Base-by-base conservation (phyloP, 164 flowering plant genomes). In the Vitis rotundifolia region DNA sequence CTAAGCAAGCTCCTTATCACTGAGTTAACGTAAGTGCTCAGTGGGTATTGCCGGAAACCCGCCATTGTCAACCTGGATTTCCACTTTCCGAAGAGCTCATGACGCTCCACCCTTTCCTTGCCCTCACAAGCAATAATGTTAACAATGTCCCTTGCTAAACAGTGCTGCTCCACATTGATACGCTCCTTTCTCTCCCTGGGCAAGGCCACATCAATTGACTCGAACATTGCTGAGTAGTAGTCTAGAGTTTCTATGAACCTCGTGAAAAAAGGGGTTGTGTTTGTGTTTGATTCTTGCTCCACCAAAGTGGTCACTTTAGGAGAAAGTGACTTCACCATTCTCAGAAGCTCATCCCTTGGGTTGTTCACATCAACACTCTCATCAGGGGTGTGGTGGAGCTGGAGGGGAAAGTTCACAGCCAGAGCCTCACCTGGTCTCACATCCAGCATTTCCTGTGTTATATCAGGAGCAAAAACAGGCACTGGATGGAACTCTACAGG, bases 211-310 rank as follows among this genome's bases (percentile, higher is more conserved):
- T 91, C 97, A 14, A 89, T 85, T 4, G 97, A 91, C 77, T 91
- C 97, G 22, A 91, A 89, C 87, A 91, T 86, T 28, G 97, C 97
- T 1, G 84, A 76, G 79, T 91, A 91, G 76, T 73, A 89, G 2
- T 85, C 86, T 2, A 91, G 71, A 2, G 92, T 73, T 75, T 91
- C 97, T 7, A 67, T 22, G 55, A 88, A 91, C 76, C 97, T 77
- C 0, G 77, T 61, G 31, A 89, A 63, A 73, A 91, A 91, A 6
- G 92, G 85, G 8, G 94, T 79, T 13, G 97, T 91, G 83, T 91
- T 91, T 47, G 91, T 87, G 79, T 91, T 89, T 6, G 90, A 89
- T 71, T 91, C 97, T 67, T 91, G 97, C 78, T 91, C 97, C 12
- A 89, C 89, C 75, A 91, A 63, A 8, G 93, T 88, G 62, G 67